Percentiles rank a stretch among this genome's conserved stretches.
Evolutionary conservation across 2,329 filamentous ascomycete species (phyloP).

Genomic region (Sporothrix inflata): DNA sequence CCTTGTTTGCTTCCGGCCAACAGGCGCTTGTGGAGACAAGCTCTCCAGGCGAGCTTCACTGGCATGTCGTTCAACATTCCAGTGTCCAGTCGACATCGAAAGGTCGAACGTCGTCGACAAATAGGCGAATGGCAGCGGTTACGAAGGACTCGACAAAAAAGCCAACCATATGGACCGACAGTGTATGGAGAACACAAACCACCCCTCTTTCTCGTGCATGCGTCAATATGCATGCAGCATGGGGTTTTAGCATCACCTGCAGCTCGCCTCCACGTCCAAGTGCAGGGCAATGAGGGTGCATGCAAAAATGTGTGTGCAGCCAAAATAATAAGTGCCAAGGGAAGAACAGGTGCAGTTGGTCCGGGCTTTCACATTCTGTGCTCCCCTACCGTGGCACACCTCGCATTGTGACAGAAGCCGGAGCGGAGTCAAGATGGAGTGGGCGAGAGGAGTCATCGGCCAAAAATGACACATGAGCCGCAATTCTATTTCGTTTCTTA

Average conservation of each 20-base stretch:
- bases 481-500: not conserved
- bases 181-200: not conserved
- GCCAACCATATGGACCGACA: not conserved
- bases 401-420: not conserved
- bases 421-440: not conserved
- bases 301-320: too few relatives aligned
- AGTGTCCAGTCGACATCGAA: not conserved
- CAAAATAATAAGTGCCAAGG: not conserved
- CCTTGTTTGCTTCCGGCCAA: constrained; percentile 6
- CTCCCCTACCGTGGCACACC: constrained; percentile 8
- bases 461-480: not conserved
- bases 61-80: constrained; percentile 12
- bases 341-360: not conserved
- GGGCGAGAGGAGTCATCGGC: not conserved
- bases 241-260: constrained; percentile 9
- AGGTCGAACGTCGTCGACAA: not conserved
- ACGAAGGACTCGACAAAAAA: not conserved
- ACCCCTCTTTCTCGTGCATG: constrained; percentile 16
- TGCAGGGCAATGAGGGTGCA: too few relatives aligned
- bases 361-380: constrained; percentile 12
- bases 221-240: constrained; percentile 14
- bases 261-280: not conserved
- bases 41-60: not conserved
- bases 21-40: not conserved
- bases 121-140: not conserved